These are phyloP conservation scores for Trichothecium roseum DNA, from an alignment of 2,329 filamentous ascomycete genomes.

Conservation along the genomic window DNA sequence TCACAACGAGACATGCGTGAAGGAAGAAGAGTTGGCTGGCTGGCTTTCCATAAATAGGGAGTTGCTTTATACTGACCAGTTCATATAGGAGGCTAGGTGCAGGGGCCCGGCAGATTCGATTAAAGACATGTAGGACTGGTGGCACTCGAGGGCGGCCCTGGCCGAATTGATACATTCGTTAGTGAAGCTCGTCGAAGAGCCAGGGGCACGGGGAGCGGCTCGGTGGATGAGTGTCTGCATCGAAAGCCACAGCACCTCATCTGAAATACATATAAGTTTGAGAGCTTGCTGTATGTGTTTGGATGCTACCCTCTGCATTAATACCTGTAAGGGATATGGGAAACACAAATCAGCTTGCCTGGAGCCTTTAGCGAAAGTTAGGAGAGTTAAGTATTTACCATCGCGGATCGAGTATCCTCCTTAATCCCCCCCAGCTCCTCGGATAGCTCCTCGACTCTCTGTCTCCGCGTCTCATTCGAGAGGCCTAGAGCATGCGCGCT, in stretches of 20 bases:
- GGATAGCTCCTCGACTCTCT: slow-evolving; percentile 1
- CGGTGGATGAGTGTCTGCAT: slow-evolving; percentile 2
- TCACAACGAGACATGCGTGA: background rate
- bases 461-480: background rate
- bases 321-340: no score
- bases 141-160: background rate
- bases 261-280: background rate
- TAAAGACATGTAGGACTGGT: background rate
- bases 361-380: no score
- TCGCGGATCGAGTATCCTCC: no score
- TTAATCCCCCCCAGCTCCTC: slow-evolving; percentile 1
- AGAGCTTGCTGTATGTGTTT: background rate
- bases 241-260: slow-evolving; percentile 1
- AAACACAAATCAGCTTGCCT: no score
- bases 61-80: background rate
- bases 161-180: slow-evolving; percentile 2
- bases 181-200: background rate
- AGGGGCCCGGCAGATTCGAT: background rate
- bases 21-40: no score
- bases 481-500: background rate
- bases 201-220: background rate
- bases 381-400: no score
- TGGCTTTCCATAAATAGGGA: background rate
- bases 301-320: no score
- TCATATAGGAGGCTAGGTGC: background rate